These are phyloP conservation scores for Curvularia eragrostidis DNA, from an alignment of 2,329 filamentous ascomycete species.

Conservation along the genomic window DNA sequence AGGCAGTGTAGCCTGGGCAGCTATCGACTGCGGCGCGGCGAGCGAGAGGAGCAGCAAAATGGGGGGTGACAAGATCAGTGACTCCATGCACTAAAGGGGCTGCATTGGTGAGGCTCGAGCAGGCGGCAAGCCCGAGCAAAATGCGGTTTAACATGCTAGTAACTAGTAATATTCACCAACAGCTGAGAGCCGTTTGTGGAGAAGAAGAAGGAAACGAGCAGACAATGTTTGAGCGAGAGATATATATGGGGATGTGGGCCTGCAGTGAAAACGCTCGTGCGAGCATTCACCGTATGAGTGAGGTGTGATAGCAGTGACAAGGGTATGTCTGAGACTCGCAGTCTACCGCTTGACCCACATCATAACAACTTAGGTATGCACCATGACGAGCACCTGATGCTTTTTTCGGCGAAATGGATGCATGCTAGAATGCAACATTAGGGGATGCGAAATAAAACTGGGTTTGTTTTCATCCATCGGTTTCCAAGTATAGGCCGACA, in stretches of 20 bases:
- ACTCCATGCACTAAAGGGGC: slow-evolving; percentile 18
- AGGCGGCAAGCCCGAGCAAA: slow-evolving; percentile 27
- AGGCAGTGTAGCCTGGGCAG: slow-evolving; percentile 73
- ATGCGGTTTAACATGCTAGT: slow-evolving; percentile 27
- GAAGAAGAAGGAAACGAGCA: neutral
- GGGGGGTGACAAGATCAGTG: slow-evolving; percentile 10
- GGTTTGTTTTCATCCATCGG: neutral
- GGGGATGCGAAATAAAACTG: neutral
- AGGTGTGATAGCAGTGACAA: slow-evolving; percentile 1
- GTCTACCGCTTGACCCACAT: slow-evolving; percentile 22
- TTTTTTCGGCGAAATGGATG: slow-evolving; percentile 1
- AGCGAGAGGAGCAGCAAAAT: slow-evolving; percentile 8
- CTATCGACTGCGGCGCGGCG: slow-evolving; percentile 50
- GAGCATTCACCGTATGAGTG: slow-evolving; percentile 6
- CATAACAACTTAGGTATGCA: slow-evolving; percentile 1
- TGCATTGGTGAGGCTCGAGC: slow-evolving; percentile 23
- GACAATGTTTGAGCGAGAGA: neutral
- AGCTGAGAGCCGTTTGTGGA: slow-evolving; percentile 3
- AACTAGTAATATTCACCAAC: slow-evolving; percentile 9
- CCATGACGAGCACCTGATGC: slow-evolving; percentile 11
- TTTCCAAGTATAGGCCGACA: slow-evolving; percentile 5
- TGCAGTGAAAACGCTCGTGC: slow-evolving; percentile 4
- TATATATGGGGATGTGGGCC: slow-evolving; percentile 15
- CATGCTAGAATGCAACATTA: slow-evolving; percentile 6
- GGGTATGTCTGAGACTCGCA: slow-evolving; percentile 13